Conservation (phyloP, 306 rosid genomes). For the Ormosia emarginata region DNA sequence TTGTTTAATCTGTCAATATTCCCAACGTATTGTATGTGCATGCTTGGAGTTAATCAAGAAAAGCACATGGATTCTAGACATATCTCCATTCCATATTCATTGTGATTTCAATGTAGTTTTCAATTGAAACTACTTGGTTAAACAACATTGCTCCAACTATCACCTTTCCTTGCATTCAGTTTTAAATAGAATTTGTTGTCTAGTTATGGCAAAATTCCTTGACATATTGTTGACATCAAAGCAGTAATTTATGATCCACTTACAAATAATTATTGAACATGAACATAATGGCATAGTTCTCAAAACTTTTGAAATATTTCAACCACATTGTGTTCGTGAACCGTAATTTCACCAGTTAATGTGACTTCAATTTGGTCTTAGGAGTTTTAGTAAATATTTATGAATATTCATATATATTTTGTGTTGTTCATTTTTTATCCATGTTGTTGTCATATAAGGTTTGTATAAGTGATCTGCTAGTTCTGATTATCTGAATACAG, state of each 20-base stretch:
- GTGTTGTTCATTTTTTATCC: neutral
- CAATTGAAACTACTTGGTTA: neutral
- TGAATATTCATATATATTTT: neutral
- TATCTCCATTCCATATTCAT: neutral
- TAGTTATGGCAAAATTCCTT: neutral
- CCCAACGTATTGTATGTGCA: neutral
- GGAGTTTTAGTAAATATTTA: neutral
- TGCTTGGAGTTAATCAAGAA: slow-evolving; percentile 4
- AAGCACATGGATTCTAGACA: neutral
- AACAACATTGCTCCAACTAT: neutral
- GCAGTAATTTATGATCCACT: neutral
- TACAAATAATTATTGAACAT: neutral
- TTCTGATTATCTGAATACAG: slow-evolving; percentile 17
- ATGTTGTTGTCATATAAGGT: neutral
- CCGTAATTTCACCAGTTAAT: neutral
- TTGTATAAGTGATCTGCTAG: neutral
- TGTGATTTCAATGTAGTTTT: neutral
- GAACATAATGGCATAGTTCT: neutral
- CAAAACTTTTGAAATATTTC: neutral
- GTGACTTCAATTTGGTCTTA: neutral
- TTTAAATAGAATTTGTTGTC: neutral
- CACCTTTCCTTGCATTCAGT: neutral
- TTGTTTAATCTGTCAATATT: neutral
- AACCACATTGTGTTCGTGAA: neutral
- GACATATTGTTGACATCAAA: neutral